phyloP scores from a whole-genome alignment of 805 yeast species.

The Saturnispora silvae region DNA sequence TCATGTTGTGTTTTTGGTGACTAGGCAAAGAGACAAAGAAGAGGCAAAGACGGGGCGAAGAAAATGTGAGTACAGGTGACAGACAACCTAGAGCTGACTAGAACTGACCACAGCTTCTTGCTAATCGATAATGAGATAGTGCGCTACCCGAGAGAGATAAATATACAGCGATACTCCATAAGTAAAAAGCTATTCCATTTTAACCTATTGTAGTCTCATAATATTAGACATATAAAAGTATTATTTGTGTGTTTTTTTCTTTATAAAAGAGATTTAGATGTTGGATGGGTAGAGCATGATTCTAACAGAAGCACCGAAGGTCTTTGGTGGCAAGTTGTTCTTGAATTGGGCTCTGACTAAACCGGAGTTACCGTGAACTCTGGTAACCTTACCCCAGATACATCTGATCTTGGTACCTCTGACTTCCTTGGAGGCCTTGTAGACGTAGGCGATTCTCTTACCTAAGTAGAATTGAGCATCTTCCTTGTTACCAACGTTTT shows the following conservation, averaged over 20 bases:
- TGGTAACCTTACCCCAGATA: conserved; percentile 98
- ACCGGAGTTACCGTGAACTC: conserved; percentile 99
- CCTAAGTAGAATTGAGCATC: conserved; percentile 99
- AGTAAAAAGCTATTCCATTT: too few relatives aligned
- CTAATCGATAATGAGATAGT: too few relatives aligned
- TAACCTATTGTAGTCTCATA: neutral
- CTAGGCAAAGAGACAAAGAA: too few relatives aligned
- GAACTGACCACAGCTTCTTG: too few relatives aligned
- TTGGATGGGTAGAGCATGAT: conserved; percentile 99
- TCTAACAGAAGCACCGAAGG: conserved; percentile 99
- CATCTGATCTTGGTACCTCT: conserved; percentile 99
- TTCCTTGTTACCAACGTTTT: conserved; percentile 84
- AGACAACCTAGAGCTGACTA: too few relatives aligned
- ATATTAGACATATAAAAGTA: conserved; percentile 14
- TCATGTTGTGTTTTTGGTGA: too few relatives aligned
- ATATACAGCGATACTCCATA: too few relatives aligned
- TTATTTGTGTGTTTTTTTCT: conserved; percentile 9
- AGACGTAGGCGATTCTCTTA: conserved; percentile 98
- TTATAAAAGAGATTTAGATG: conserved; percentile 55
- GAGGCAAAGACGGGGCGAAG: too few relatives aligned
- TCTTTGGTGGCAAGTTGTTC: conserved; percentile 98
- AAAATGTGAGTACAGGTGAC: too few relatives aligned
- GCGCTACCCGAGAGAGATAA: too few relatives aligned
- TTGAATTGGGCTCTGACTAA: conserved; percentile 98
- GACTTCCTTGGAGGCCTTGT: conserved; percentile 96